phyloP scores from a whole-genome alignment of 2,329 filamentous ascomycete genomes.

The Apiospora kogelbergensis region DNA sequence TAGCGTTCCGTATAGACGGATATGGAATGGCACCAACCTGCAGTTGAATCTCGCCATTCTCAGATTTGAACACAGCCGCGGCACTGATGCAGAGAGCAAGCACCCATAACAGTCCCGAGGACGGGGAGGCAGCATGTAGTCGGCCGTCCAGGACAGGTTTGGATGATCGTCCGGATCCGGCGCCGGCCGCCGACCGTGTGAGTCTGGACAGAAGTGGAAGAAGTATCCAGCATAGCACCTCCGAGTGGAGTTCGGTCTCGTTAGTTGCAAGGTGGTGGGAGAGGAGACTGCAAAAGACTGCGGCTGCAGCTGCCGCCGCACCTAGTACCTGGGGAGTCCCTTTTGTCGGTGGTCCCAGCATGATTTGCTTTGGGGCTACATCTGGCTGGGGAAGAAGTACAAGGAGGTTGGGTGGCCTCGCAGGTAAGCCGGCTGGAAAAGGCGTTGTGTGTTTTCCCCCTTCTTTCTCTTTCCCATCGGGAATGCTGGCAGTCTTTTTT shows the following conservation, averaged over 20 bases:
- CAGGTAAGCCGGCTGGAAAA: neutral
- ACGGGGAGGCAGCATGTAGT: neutral
- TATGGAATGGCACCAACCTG: neutral
- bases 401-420: neutral
- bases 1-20: neutral
- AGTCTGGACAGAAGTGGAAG: neutral
- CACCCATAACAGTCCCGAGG: conserved; percentile 5
- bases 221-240: conserved; percentile 5
- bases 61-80: neutral
- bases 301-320: neutral
- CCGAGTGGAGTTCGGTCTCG: conserved; percentile 1
- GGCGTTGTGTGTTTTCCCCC: neutral
- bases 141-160: neutral
- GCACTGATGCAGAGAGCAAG: neutral
- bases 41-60: neutral
- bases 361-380: neutral
- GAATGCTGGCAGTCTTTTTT: neutral
- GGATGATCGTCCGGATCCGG: neutral
- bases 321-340: neutral
- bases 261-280: neutral
- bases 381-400: neutral
- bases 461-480: neutral
- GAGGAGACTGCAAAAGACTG: neutral
- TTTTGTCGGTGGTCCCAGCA: neutral
- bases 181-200: neutral